Evolutionary conservation across 345 rosid species (phyloP).

Genomic region (Pistacia integerrima): DNA sequence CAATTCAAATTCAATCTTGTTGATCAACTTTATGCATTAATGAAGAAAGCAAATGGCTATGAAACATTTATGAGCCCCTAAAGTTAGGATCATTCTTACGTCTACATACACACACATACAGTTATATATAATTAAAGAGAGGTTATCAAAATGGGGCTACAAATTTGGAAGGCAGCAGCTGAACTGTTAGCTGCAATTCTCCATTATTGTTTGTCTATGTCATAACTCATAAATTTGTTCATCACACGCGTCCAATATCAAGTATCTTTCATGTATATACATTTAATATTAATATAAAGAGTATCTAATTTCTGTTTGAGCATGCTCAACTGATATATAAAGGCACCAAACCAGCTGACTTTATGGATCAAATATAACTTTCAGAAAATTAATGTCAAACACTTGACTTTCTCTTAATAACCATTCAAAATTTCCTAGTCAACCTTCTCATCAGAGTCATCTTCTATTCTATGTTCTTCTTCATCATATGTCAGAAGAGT

Average conservation of each 20-base stretch:
- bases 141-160: background rate
- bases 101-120: background rate
- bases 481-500: no score
- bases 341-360: background rate
- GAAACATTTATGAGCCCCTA: constrained; percentile 8
- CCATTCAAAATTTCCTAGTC: no score
- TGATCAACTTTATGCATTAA: constrained; percentile 14
- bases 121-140: background rate
- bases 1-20: no score
- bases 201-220: background rate
- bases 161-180: background rate
- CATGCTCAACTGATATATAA: background rate
- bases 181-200: background rate
- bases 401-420: no score
- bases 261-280: background rate
- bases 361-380: background rate
- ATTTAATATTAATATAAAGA: no score
- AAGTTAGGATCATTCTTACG: background rate
- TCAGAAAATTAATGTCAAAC: no score
- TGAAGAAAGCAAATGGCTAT: background rate
- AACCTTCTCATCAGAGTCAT: no score
- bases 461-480: no score
- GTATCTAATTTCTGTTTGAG: background rate
- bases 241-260: background rate
- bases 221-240: background rate